Evolutionary conservation across 1,139 yeast genomes (phyloP), one percentile per base, ranked within the genome.

Genomic region (Groenewaldozyma auringiensis): DNA sequence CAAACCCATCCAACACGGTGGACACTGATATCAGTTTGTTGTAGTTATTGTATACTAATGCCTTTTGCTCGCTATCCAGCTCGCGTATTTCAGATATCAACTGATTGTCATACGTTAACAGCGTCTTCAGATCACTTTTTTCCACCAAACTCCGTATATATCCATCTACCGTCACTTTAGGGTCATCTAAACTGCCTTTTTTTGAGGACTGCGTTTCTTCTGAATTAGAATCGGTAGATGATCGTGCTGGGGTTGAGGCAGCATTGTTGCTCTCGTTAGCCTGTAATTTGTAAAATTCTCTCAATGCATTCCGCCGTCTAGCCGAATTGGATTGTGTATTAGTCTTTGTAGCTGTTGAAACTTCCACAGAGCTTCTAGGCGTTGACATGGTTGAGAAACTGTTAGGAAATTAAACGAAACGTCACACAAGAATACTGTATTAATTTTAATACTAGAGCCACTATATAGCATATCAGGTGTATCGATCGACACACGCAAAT

Each of bases 41-140:
- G 55, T 69, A 70, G 50, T 69, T 69, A 51, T 69, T 68, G 51
- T 69, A 70, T 1, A 69, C 72, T 25, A 69, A 58, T 16, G 72
- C 70, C 50, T 69, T 70, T 41, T 68, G 70, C 43, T 68, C 71
- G 42, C 69, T 65, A 36, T 68, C 69, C 27, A 69, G 57, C 3
- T 64, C 59, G 21, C 63, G 54, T 27, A 67, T 58, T 37, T 68
- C 71, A 29, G 53, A 57, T 32, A 58, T 50, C 41, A 68, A 56
- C 43, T 55, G 54, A 47, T 62, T 65, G 37, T 63, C 68, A 8
- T 57, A 54, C 44, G 50, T 51, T 21, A 67, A 50, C 16, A 68
- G 54, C 8, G 52, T 55, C 45, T 57, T 53, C 21, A 65, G 48
- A 21, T 56, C 58, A 46, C 54, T 54, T 11, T 49, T 50, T 38